Conservation (phyloP, 257 asterid genomes). For the Solanum ossicruentum region DNA sequence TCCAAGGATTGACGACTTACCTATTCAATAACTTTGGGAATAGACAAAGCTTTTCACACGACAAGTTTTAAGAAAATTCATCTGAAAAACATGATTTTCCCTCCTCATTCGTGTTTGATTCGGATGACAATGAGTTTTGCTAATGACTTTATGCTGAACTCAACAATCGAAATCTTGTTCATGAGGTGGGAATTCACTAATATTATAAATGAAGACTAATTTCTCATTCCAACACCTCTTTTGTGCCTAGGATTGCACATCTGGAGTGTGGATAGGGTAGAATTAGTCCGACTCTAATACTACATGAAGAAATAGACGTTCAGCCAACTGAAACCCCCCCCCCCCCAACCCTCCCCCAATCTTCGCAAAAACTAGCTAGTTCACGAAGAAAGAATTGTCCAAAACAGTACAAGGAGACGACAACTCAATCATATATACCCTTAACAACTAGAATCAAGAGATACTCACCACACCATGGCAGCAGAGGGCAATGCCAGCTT, state of each 20-base stretch:
- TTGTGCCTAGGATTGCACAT: neutral
- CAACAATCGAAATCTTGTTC: neutral
- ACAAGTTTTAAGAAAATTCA: neutral
- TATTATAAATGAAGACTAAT: neutral
- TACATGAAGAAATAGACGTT: neutral
- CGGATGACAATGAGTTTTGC: neutral
- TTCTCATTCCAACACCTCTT: neutral
- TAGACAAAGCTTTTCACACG: neutral
- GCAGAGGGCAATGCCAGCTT: slow-evolving; percentile 67
- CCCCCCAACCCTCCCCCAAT: no score
- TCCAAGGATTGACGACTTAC: neutral
- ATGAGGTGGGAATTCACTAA: neutral
- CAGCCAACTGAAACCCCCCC: neutral
- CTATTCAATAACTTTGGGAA: neutral
- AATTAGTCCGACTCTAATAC: neutral
- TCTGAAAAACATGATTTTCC: neutral
- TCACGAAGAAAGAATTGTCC: neutral
- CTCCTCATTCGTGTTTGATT: neutral
- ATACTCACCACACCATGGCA: slow-evolving; percentile 61
- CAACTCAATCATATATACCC: no score
- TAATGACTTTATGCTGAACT: neutral
- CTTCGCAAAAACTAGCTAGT: neutral
- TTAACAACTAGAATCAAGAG: neutral
- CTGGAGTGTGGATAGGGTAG: neutral
- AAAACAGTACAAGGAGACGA: neutral